Evolutionary conservation across 148 eudicot species (phyloP), one percentile per base, ranked within the genome.

Genomic region (Hydrangea macrophylla): DNA sequence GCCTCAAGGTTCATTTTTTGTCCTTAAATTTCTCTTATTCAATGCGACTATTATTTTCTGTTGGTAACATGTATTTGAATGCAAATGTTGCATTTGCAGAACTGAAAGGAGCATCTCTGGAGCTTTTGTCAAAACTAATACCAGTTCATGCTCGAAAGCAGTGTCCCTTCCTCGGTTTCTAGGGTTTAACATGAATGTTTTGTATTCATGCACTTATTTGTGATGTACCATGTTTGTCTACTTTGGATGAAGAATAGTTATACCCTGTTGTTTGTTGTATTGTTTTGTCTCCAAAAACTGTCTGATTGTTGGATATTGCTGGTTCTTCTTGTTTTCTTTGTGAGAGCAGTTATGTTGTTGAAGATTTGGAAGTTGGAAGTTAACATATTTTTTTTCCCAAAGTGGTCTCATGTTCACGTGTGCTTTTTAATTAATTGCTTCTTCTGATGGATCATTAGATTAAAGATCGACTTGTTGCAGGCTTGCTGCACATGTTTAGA

Each of bases 71-170:
- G 58, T 9, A 13, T 25, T 59, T 17, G 54, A 20, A 22, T 1
- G 60, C 24, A 18, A 9, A 32, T 28, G 28, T 17, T 53, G 37
- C 28, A 22, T 31, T 50, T 24, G 51, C 73, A 77, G 76, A 77
- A 73, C 56, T 77, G 58, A 77, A 77, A 63, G 73, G 70, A 42
- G 80, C 73, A 27, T 68, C 80, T 15, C 20, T 53, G 33, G 80
- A 77, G 62, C 67, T 77, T 5, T 54, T 77, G 24, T 12, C 60
- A 53, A 77, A 77, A 50, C 70, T 72, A 65, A 67, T 72, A 25
- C 80, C 80, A 15, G 73, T 72, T 42, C 76, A 77, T 72, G 80
- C 73, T 13, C 58, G 70, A 28, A 77, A 68, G 69, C 80, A 77
- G 64, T 71, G 70, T 18, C 53, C 76, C 27, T 61, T 71, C 33